These are phyloP conservation scores for Gnomoniopsis smithogilvyi DNA, from an alignment of 2,329 filamentous ascomycete genomes.

Conservation along the genomic window DNA sequence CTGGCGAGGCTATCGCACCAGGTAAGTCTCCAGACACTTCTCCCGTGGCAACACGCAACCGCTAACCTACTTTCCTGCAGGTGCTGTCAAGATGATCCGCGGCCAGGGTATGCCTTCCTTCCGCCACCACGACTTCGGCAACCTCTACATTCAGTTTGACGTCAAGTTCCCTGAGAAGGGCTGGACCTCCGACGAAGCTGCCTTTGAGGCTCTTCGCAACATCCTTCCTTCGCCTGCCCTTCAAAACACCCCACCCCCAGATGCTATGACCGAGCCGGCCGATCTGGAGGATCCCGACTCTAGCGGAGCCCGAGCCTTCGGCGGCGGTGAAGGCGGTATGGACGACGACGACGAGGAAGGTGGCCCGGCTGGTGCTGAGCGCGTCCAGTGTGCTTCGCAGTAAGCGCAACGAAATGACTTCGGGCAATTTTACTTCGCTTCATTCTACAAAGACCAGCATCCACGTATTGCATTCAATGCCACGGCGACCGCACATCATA, in stretches of 20 bases:
- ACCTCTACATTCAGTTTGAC: constrained; percentile 95
- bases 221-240: constrained; percentile 72
- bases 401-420: constrained; percentile 45
- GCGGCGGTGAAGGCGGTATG: constrained; percentile 56
- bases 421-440: background rate
- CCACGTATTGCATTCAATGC: background rate
- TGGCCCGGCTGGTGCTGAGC: constrained; percentile 65
- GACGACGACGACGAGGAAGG: constrained; percentile 79
- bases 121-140: constrained; percentile 92
- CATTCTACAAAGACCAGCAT: background rate
- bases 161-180: constrained; percentile 92
- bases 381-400: constrained; percentile 85
- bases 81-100: constrained; percentile 87
- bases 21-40: constrained; percentile 53
- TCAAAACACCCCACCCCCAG: constrained; percentile 66
- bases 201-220: constrained; percentile 76
- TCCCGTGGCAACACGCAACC: background rate
- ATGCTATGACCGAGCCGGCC: constrained; percentile 90
- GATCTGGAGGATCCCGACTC: constrained; percentile 82
- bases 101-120: constrained; percentile 97
- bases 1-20: constrained; percentile 91
- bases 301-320: constrained; percentile 66
- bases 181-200: constrained; percentile 62
- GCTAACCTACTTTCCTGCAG: constrained; percentile 45
- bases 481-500: background rate